Conservation (phyloP, 371 early-diverging fungal genomes). For the Funneliformis caledonium region DNA sequence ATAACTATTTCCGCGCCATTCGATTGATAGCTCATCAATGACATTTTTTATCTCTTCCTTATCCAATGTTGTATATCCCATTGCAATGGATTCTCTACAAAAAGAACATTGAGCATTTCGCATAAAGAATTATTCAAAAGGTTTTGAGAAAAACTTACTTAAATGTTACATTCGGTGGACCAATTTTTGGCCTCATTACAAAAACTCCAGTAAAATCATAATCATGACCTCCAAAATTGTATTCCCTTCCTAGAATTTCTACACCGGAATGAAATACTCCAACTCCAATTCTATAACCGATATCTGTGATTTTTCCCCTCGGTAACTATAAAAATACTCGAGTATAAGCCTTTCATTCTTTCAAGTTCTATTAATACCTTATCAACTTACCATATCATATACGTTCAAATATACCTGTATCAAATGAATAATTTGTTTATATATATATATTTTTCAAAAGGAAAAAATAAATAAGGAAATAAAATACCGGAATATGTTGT, state of each 20-base stretch:
- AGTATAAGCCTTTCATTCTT: constrained; percentile 31
- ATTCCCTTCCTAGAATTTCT: constrained; percentile 65
- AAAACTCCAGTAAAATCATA: constrained; percentile 68
- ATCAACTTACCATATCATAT: constrained; percentile 60
- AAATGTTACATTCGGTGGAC: constrained; percentile 63
- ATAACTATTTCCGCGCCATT: constrained; percentile 60
- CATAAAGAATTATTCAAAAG: neutral
- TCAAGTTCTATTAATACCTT: neutral
- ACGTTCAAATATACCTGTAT: constrained; percentile 58
- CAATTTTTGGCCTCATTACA: constrained; percentile 59
- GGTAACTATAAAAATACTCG: constrained; percentile 52
- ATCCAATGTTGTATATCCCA: constrained; percentile 58
- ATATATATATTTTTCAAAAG: too few species aligned
- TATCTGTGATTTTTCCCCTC: constrained; percentile 56
- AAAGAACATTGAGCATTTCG: neutral
- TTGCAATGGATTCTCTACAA: constrained; percentile 59
- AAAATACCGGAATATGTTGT: neutral
- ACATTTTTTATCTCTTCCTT: constrained; percentile 55
- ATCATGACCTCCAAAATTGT: constrained; percentile 70
- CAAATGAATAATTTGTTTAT: neutral
- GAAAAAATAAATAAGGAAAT: too few species aligned
- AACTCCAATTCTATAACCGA: constrained; percentile 63
- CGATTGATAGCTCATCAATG: constrained; percentile 58
- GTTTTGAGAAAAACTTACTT: constrained; percentile 51
- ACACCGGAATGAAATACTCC: constrained; percentile 71